Evolutionary conservation across 139 green algal genomes (phyloP), one percentile per base, ranked within the genome.

Genomic region (Micractinium sp.): DNA sequence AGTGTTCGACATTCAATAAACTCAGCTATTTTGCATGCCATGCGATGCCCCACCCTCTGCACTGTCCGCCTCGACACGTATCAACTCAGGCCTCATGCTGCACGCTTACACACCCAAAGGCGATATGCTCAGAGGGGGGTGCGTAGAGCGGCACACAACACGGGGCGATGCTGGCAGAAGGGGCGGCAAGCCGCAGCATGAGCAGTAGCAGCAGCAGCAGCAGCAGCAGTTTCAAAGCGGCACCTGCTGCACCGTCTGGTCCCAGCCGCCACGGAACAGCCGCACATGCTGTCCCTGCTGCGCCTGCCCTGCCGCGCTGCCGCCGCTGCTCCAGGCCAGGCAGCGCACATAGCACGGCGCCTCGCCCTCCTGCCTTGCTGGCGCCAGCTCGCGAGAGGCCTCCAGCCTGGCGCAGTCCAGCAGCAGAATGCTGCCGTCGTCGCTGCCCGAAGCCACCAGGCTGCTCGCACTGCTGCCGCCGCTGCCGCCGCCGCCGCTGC

Each of bases 261-360:
- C 85, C 71, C 71, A 88, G 69, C 85, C 85, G 41, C 85, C 85
- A 20, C 85, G 71, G 47, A 33, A 73, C 71, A 88, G 71, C 69
- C 33, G 82, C 82, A 41, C 35, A 61, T 87, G 25, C 63, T 27
- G 41, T 14, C 29, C 29, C 71, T 77, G 71, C 71, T 77, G 71
- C 71, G 47, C 47, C 47, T 56, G 47, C 47, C 47, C 47, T 71
- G 63, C 63, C 63, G 63, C 63, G 47, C 63, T 20, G 16, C 16
- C 71, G 71, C 20, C 56, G 56, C 81, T 20, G 18, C n/a, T 56
- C 85, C 85, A 88, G 16, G 67, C 85, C 41, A 88, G 71, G 13
- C 69, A 47, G 12, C 71, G 69, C 31, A 81, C 60, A 33, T 88
- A 88, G 71, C 74, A 71, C 2, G 85, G 71, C 22, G n/a, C 71